phyloP scores from a whole-genome alignment of 495 filamentous ascomycete genomes.

The Penicillium arizonense region DNA sequence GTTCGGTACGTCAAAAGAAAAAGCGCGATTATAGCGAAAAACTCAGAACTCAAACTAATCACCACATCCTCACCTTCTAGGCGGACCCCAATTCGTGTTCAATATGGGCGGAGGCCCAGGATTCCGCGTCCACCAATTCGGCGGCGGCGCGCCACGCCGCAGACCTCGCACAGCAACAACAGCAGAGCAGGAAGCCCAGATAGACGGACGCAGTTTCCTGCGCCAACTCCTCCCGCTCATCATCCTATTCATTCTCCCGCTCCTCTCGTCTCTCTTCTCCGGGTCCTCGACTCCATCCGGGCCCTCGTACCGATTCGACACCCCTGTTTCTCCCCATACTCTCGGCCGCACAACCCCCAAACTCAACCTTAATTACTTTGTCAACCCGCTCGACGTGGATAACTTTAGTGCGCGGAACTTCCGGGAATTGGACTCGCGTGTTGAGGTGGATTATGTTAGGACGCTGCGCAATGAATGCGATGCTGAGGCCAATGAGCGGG shows the following conservation, averaged over 20 bases:
- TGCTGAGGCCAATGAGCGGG: constrained; percentile 58
- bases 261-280: constrained; percentile 78
- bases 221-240: constrained; percentile 78
- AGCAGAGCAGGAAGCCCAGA: constrained; percentile 43
- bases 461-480: constrained; percentile 69
- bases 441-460: constrained; percentile 69
- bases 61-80: constrained; percentile 34
- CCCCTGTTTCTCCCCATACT: constrained; percentile 65
- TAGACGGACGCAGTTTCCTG: constrained; percentile 45
- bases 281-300: constrained; percentile 55
- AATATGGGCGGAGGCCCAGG: constrained; percentile 83
- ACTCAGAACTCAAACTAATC: background rate
- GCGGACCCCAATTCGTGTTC: constrained; percentile 84
- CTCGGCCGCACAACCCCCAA: constrained; percentile 66
- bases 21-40: too few relatives aligned
- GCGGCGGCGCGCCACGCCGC: constrained; percentile 62
- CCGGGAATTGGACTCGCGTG: constrained; percentile 68
- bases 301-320: constrained; percentile 71
- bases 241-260: constrained; percentile 82
- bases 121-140: constrained; percentile 85
- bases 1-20: constrained; percentile 29
- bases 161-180: constrained; percentile 66
- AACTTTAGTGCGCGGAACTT: constrained; percentile 66
- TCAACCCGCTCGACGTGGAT: constrained; percentile 75
- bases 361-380: constrained; percentile 75